Conservation (phyloP, 2,329 filamentous ascomycete genomes). For the Pseudogymnoascus sp. region DNA sequence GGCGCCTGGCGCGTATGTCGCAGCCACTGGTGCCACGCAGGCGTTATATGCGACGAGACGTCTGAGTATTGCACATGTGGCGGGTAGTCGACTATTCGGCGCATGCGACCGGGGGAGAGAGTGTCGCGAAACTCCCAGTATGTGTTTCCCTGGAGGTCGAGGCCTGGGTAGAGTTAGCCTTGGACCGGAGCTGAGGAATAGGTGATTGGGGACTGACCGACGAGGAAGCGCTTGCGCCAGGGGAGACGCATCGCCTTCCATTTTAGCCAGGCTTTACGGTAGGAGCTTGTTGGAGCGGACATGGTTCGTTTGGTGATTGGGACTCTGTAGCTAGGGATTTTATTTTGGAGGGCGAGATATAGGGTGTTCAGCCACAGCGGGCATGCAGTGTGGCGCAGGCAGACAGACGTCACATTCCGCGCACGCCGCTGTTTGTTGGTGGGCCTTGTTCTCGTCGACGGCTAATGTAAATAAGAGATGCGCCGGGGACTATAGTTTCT, state of each 20-base stretch:
- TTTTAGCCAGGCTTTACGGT: conserved; percentile 41
- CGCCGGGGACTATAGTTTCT: background rate
- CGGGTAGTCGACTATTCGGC: conserved; percentile 56
- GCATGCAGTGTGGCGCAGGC: conserved; percentile 1
- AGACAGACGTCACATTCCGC: conserved; percentile 9
- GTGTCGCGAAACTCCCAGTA: conserved; percentile 60
- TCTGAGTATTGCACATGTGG: conserved; percentile 46
- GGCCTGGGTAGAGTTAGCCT: conserved; percentile 36
- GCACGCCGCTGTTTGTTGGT: background rate
- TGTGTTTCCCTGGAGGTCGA: conserved; percentile 59
- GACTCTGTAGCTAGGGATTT: background rate
- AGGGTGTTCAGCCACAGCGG: conserved; percentile 4
- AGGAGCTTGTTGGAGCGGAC: conserved; percentile 6
- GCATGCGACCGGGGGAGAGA: conserved; percentile 40
- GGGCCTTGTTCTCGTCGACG: background rate
- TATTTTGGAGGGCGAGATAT: background rate
- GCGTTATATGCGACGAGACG: conserved; percentile 43
- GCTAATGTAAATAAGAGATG: conserved; percentile 6
- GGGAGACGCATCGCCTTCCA: conserved; percentile 58
- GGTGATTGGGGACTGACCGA: conserved; percentile 39
- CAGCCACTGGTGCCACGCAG: conserved; percentile 64
- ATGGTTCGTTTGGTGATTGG: background rate
- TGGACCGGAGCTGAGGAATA: background rate
- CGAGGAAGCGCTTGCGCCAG: conserved; percentile 56
- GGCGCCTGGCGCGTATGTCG: conserved; percentile 50